Evolutionary conservation across 352 stramenopile species (phyloP).

Genomic region (Pythium sp.): DNA sequence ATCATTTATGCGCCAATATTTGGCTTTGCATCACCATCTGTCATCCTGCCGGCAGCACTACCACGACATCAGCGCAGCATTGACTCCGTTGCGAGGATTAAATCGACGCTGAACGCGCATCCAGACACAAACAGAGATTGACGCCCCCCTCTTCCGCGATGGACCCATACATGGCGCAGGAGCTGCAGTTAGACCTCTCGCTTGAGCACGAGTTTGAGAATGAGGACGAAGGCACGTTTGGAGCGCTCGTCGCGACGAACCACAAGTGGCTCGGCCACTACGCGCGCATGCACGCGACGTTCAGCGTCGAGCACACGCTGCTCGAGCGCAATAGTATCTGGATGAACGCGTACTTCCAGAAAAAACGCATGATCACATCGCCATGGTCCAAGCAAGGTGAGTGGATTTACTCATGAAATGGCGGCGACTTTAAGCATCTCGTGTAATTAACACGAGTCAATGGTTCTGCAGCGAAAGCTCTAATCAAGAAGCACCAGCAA

Average conservation of each 20-base stretch:
- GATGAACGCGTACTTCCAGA: constrained; percentile 85
- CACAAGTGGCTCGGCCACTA: constrained; percentile 66
- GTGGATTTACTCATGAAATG: not conserved
- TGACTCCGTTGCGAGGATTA: not conserved
- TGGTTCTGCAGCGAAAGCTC: constrained; percentile 34
- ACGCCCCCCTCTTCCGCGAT: constrained; percentile 4
- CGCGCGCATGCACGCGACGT: constrained; percentile 49
- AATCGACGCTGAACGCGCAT: not conserved
- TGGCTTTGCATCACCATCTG: not conserved
- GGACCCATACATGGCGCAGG: constrained; percentile 13
- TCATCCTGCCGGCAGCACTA: not conserved
- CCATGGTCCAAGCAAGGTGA: constrained; percentile 52
- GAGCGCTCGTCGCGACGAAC: constrained; percentile 56
- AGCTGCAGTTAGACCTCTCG: constrained; percentile 38
- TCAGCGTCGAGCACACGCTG: constrained; percentile 48
- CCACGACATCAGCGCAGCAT: not conserved
- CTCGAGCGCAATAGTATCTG: constrained; percentile 72
- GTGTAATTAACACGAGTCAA: not conserved
- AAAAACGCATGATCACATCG: constrained; percentile 65
- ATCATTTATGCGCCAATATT: not conserved
- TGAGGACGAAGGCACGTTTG: constrained; percentile 35
- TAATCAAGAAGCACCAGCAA: constrained; percentile 56
- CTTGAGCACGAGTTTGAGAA: constrained; percentile 21
- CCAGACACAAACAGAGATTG: not conserved
- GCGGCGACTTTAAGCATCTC: not conserved